phyloP scores from a whole-genome alignment of 371 early-diverging fungal genomes.

The Rhizopus arrhizus region DNA sequence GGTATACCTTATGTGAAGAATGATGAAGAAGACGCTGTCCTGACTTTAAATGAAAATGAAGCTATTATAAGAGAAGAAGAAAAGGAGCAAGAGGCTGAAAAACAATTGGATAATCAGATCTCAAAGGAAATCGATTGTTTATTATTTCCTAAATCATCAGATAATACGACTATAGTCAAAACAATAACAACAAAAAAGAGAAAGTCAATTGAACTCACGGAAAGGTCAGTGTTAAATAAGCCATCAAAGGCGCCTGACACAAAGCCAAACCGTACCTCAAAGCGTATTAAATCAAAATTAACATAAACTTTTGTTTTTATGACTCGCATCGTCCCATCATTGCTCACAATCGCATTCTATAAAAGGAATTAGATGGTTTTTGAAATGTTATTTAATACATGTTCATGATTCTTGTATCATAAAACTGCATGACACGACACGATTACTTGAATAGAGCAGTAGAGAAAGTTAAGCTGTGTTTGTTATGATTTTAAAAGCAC shows the following conservation, averaged over 20 bases:
- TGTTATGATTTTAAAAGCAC: too few relatives aligned
- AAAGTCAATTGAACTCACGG: background rate
- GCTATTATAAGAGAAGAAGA: background rate
- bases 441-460: too few relatives aligned
- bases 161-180: slow-evolving; percentile 2
- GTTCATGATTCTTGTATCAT: too few relatives aligned
- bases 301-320: too few relatives aligned
- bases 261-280: too few relatives aligned
- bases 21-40: background rate
- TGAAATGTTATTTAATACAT: too few relatives aligned
- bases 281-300: too few relatives aligned
- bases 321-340: too few relatives aligned
- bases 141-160: slow-evolving; percentile 4
- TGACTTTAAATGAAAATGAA: background rate
- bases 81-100: background rate
- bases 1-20: slow-evolving; percentile 10
- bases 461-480: too few relatives aligned
- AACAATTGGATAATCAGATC: background rate
- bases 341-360: too few relatives aligned
- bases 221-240: background rate
- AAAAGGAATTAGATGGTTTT: too few relatives aligned
- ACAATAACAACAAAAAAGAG: slow-evolving; percentile 13
- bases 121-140: background rate
- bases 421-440: too few relatives aligned
- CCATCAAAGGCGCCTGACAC: background rate